Evolutionary conservation across 2,329 filamentous ascomycete genomes (phyloP).

Genomic region (Cytospora chrysosperma): DNA sequence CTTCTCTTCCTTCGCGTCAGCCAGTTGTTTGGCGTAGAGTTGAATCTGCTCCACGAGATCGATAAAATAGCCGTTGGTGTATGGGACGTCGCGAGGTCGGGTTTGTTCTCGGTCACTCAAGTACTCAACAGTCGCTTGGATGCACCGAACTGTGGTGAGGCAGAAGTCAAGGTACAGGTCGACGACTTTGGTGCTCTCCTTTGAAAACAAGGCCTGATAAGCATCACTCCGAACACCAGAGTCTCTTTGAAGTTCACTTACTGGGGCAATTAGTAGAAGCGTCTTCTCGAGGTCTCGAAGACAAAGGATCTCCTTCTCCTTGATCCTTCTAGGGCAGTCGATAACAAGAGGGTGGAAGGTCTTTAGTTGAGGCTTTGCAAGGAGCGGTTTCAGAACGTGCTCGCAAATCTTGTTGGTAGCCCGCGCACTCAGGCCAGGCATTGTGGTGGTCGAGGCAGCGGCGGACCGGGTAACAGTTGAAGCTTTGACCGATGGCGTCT

Average conservation of each 20-base stretch:
- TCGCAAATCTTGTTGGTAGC: constrained; percentile 78
- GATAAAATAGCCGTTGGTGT: constrained; percentile 95
- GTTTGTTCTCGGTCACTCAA: constrained; percentile 84
- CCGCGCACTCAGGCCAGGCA: constrained; percentile 63
- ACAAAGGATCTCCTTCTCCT: constrained; percentile 82
- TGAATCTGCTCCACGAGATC: constrained; percentile 93
- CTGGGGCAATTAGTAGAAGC: constrained; percentile 84
- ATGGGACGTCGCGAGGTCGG: constrained; percentile 80
- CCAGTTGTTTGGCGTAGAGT: constrained; percentile 83
- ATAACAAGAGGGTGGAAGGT: constrained; percentile 78
- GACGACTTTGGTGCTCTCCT: constrained; percentile 76
- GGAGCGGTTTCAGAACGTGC: constrained; percentile 74
- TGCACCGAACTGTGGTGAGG: constrained; percentile 83
- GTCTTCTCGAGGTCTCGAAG: constrained; percentile 94
- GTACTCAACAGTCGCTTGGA: constrained; percentile 84
- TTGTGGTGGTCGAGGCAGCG: constrained; percentile 46
- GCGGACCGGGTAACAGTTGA: constrained; percentile 64
- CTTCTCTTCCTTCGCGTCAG: constrained; percentile 68
- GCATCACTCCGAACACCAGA: constrained; percentile 59
- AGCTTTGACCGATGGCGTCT: constrained; percentile 36
- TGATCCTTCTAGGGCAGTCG: constrained; percentile 76
- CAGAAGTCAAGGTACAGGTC: constrained; percentile 80
- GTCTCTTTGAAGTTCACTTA: constrained; percentile 67
- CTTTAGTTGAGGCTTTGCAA: constrained; percentile 70
- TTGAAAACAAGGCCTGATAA: constrained; percentile 68